phyloP scores from a whole-genome alignment of 2,329 filamentous ascomycete genomes.

The Neonectria faginata region DNA sequence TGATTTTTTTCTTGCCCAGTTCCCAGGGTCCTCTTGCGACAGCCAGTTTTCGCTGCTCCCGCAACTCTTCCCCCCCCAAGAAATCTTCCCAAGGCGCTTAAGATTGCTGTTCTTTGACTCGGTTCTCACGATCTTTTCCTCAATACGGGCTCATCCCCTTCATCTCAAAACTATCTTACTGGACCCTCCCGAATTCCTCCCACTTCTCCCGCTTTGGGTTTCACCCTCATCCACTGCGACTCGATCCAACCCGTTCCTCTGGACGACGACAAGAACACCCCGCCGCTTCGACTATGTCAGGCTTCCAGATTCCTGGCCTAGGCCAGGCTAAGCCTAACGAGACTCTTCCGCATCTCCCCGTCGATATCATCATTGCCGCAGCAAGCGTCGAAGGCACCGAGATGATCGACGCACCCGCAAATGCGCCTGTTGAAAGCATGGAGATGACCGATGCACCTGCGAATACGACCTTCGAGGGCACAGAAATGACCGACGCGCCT shows the following conservation, averaged over 20 bases:
- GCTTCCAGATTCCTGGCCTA: constrained; percentile 58
- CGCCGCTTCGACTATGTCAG: constrained; percentile 49
- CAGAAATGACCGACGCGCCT: constrained; percentile 38
- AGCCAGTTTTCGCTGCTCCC: constrained; percentile 1
- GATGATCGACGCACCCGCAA: constrained; percentile 30
- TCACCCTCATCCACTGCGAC: constrained; percentile 5
- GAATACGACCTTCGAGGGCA: constrained; percentile 7
- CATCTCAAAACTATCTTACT: too few species aligned
- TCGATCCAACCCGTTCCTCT: not conserved
- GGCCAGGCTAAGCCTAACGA: constrained; percentile 59
- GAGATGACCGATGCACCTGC: constrained; percentile 37
- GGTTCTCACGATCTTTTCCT: too few species aligned
- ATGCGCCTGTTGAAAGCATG: constrained; percentile 19
- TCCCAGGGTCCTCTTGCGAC: constrained; percentile 31
- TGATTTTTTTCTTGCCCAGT: constrained; percentile 46
- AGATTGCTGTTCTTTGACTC: not conserved
- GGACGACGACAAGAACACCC: not conserved
- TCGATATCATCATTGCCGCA: constrained; percentile 49
- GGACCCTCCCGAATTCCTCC: not conserved
- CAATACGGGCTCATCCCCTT: too few species aligned
- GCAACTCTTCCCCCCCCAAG: constrained; percentile 7
- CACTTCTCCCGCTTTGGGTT: not conserved
- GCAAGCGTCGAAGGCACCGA: constrained; percentile 44
- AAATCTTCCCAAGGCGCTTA: constrained; percentile 11
- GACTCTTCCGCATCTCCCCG: constrained; percentile 52